Base-by-base conservation (phyloP, 371 early-diverging fungal genomes). In the Synchytrium microbalum region DNA sequence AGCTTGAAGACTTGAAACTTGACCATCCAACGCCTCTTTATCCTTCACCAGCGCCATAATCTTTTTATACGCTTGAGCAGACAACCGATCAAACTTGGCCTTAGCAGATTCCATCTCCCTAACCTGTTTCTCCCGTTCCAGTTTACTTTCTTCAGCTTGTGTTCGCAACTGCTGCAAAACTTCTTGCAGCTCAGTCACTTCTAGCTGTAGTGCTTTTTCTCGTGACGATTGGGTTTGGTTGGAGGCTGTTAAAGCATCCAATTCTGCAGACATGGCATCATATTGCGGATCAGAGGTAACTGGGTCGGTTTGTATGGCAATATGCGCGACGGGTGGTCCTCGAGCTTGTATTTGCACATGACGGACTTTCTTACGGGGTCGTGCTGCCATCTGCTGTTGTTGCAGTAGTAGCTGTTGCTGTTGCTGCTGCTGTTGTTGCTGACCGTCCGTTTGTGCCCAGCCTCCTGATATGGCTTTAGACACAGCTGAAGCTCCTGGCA, bases 281-380 rank as follows among this genome's bases (percentile, higher is more conserved):
- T n/a, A n/a, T n/a, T n/a, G n/a, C n/a, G 29, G 58, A 46, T 24
- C 59, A 25, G 38, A 26, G 30, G 57, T 31, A 23, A 67, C 59
- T 28, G 59, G 57, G 16, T 65, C 71, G 2, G 75, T 73, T 60
- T 73, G 74, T 16, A 64, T 64, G 27, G 30, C 59, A 32, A 61
- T 62, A 14, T 66, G 52, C 51, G 59, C 60, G 30, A 64, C 58
- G 14, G 65, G 60, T 2, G 72, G 63, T 23, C 68, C 68, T 26
- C 75, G 69, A 14, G 78, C 75, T 66, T 78, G 78, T 59, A 75
- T 74, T 55, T 75, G 78, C 28, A 78, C 78, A 64, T 78, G 78
- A 19, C 78, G 73, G 59, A 75, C 73, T 33, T 77, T 77, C 52
- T 69, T 67, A n/a, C 16, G 16, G 52, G 52, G 52, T 51, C n/a